A percentile compares a stretch with the other conserved stretches of the same genome.
These are phyloP conservation scores for Podaxis sp. DNA, from an alignment of 768 basidiomycete species.

Conservation along the genomic window DNA sequence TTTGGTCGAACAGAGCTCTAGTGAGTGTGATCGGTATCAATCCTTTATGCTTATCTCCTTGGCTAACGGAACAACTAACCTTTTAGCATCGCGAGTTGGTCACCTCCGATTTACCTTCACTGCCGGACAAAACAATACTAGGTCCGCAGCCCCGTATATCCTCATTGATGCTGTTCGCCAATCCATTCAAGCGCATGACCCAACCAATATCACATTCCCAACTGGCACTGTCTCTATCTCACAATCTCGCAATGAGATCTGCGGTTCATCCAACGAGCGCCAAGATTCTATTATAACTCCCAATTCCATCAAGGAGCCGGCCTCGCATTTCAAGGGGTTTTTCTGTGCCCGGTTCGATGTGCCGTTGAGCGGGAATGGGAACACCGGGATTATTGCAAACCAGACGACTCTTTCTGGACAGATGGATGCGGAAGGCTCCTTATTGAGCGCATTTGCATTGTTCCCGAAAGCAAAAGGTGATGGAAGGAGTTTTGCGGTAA, in stretches of 20 bases:
- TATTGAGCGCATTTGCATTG: conserved; percentile 50
- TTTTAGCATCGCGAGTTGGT: conserved; percentile 68
- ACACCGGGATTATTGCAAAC: conserved; percentile 16
- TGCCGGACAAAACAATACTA: conserved; percentile 21
- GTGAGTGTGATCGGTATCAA: conserved; percentile 36
- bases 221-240: conserved; percentile 50
- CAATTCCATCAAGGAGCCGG: conserved; percentile 34
- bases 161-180: conserved; percentile 67
- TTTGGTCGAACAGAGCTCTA: conserved; percentile 58
- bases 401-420: conserved; percentile 15
- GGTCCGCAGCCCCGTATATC: conserved; percentile 45
- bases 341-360: conserved; percentile 60
- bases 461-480: conserved; percentile 31
- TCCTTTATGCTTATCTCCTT: neutral
- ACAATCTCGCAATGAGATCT: conserved; percentile 6
- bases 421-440: conserved; percentile 34
- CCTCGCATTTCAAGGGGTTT: conserved; percentile 49
- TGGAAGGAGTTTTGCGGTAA: conserved; percentile 31
- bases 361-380: neutral
- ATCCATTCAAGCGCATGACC: conserved; percentile 53
- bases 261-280: conserved; percentile 10
- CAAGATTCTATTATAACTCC: conserved; percentile 53
- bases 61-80: neutral
- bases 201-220: conserved; percentile 49
- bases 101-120: conserved; percentile 72